Percentiles rank a stretch among this genome's conserved stretches.
phyloP scores from a whole-genome alignment of 140 eudicot species.

The Oenanthe javanica region DNA sequence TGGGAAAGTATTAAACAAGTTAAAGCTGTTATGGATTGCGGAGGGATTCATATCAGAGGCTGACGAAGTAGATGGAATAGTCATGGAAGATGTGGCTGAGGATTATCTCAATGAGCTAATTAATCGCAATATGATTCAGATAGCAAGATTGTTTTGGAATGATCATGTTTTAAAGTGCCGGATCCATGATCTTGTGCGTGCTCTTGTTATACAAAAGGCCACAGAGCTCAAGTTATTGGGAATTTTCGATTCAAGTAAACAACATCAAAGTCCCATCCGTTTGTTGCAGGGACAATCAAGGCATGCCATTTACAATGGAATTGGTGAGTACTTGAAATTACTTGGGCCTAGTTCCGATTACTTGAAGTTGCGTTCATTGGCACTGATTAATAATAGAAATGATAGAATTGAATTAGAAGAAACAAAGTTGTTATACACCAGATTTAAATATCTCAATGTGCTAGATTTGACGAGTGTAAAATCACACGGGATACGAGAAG shows the following conservation, averaged over 20 bases:
- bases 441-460: background rate
- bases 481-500: background rate
- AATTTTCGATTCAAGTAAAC: background rate
- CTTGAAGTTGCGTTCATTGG: background rate
- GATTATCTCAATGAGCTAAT: too few relatives aligned
- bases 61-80: background rate
- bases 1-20: background rate
- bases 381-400: background rate
- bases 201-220: constrained; percentile 5
- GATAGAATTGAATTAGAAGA: background rate
- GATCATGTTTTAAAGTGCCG: too few relatives aligned
- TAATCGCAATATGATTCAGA: too few relatives aligned
- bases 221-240: background rate
- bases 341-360: background rate
- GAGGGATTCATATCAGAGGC: constrained; percentile 4
- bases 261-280: background rate
- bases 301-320: background rate
- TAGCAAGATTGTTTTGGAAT: too few relatives aligned
- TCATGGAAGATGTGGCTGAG: background rate
- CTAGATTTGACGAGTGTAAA: background rate
- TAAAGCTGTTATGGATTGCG: background rate
- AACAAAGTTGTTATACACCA: background rate
- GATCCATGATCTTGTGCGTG: background rate
- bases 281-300: background rate
- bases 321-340: background rate